A percentile compares a stretch with the other conserved stretches of the same genome.
These are phyloP conservation scores for Ulota crispa DNA, from an alignment of 225 moss, liverwort and hornwort genomes.

Conservation along the genomic window DNA sequence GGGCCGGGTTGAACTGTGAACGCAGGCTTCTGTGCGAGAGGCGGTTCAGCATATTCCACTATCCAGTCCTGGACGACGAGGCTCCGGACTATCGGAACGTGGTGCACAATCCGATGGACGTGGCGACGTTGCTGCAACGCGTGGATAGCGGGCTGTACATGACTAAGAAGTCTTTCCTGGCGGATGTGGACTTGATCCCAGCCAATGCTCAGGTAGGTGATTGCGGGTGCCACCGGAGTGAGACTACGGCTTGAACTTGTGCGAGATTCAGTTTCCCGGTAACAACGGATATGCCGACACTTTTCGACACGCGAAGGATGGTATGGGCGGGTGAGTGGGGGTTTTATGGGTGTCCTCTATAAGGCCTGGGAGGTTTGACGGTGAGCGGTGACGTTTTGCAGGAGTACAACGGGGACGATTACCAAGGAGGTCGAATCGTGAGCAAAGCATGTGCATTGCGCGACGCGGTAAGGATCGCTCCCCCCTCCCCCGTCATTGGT, in stretches of 20 bases:
- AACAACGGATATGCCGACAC: not conserved
- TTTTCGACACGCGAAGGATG: not conserved
- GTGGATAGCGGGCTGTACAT: slow-evolving; percentile 68
- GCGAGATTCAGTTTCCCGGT: not conserved
- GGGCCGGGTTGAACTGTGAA: not conserved
- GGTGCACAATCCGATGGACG: slow-evolving; percentile 85
- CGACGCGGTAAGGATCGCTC: slow-evolving; percentile 55
- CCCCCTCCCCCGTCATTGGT: not conserved
- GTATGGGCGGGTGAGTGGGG: not conserved
- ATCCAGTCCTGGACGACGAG: slow-evolving; percentile 78
- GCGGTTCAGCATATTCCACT: slow-evolving; percentile 77
- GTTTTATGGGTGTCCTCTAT: too few relatives aligned
- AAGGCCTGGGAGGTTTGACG: not conserved
- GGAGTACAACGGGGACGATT: slow-evolving; percentile 88
- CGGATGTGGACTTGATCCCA: slow-evolving; percentile 59
- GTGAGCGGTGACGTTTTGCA: slow-evolving; percentile 30
- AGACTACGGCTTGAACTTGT: not conserved
- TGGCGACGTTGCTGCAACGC: slow-evolving; percentile 74
- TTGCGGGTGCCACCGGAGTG: not conserved
- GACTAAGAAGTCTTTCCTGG: slow-evolving; percentile 35
- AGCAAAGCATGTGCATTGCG: slow-evolving; percentile 85
- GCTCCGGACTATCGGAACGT: slow-evolving; percentile 73
- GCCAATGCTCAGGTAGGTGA: slow-evolving; percentile 67
- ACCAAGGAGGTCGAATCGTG: slow-evolving; percentile 76
- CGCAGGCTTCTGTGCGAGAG: slow-evolving; percentile 73